Percentiles rank a stretch among this genome's conserved stretches.
These are phyloP conservation scores for Pseudophaeomoniella oleicola DNA, from an alignment of 2,329 filamentous ascomycete species.

Conservation along the genomic window DNA sequence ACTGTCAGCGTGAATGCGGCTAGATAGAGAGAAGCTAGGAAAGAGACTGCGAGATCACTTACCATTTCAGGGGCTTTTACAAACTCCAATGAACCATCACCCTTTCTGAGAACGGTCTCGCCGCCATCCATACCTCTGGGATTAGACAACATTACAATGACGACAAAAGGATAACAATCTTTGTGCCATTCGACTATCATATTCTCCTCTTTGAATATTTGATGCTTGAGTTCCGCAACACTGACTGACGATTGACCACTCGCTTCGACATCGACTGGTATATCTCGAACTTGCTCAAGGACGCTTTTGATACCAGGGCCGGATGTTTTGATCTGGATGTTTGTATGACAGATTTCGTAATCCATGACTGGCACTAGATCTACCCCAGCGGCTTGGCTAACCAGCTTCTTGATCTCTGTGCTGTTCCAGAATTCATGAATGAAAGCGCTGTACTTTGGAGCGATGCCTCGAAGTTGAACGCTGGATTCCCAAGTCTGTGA, in stretches of 20 bases:
- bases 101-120: constrained; percentile 14
- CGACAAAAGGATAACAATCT: constrained; percentile 14
- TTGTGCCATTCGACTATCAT: constrained; percentile 9
- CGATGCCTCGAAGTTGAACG: constrained; percentile 16
- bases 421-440: constrained; percentile 16
- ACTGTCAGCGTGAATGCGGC: too few relatives aligned
- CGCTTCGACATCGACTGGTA: constrained; percentile 9
- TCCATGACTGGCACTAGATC: constrained; percentile 13
- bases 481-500: constrained; percentile 14
- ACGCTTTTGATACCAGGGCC: constrained; percentile 7
- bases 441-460: constrained; percentile 17
- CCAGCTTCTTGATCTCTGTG: constrained; percentile 9
- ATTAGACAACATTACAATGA: constrained; percentile 17
- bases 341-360: constrained; percentile 13
- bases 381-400: constrained; percentile 10
- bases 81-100: constrained; percentile 10
- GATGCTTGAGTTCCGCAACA: neutral
- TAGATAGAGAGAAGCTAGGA: too few relatives aligned
- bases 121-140: constrained; percentile 15
- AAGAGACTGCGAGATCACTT: too few relatives aligned
- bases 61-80: constrained; percentile 9
- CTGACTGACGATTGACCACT: neutral
- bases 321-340: constrained; percentile 13
- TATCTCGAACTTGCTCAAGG: constrained; percentile 10
- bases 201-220: too few relatives aligned